These are phyloP conservation scores for Cytospora paraplurivora DNA, from an alignment of 2,329 filamentous ascomycete species.

Conservation along the genomic window DNA sequence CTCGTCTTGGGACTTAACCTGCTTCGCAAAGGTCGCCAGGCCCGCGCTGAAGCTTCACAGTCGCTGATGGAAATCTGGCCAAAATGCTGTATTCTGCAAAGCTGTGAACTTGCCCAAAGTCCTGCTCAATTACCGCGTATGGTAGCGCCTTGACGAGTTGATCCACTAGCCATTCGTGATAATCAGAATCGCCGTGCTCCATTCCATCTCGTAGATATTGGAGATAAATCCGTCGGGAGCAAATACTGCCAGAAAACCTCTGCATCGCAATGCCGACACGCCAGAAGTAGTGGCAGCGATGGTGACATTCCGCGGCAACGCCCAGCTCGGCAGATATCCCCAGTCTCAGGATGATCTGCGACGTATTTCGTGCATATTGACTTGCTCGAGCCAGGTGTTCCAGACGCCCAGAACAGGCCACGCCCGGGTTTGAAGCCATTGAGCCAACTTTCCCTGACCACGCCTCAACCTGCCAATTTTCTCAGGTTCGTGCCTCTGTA, in stretches of 20 bases:
- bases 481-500: not conserved
- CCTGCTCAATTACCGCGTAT: not conserved
- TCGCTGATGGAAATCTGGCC: not conserved
- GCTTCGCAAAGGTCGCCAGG: not conserved
- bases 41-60: not conserved
- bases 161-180: not conserved
- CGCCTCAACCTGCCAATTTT: not conserved
- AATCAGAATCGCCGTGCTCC: no score
- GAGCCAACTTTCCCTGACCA: not conserved
- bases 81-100: not conserved
- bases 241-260: conserved; percentile 41
- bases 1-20: not conserved
- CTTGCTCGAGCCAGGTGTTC: conserved; percentile 43
- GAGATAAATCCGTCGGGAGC: not conserved
- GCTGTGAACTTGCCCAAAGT: not conserved
- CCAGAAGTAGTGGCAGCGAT: conserved; percentile 46
- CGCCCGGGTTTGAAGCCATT: not conserved
- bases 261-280: conserved; percentile 42
- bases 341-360: conserved; percentile 31
- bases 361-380: conserved; percentile 51
- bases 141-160: not conserved
- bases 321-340: conserved; percentile 1
- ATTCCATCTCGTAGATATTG: not conserved
- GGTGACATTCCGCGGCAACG: conserved; percentile 30
- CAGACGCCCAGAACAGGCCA: conserved; percentile 43